Evolutionary conservation across 805 yeast species (phyloP).

Genomic region (Yarrowia phangngaensis): DNA sequence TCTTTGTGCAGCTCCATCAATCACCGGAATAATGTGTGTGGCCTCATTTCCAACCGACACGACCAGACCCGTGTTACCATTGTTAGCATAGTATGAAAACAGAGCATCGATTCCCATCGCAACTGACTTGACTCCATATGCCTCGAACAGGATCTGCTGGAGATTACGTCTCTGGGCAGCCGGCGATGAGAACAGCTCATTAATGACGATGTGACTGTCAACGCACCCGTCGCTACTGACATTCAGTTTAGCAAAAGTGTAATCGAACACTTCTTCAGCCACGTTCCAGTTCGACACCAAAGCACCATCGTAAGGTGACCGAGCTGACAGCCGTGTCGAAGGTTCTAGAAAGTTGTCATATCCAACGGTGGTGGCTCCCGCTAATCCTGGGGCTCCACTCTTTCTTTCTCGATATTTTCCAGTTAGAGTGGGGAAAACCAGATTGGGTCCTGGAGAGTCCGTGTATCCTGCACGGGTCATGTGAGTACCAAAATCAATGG

Average conservation of each 20-base stretch:
- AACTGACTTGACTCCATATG: slow-evolving; percentile 68
- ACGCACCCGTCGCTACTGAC: slow-evolving; percentile 54
- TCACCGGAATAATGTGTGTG: slow-evolving; percentile 76
- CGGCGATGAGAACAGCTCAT: slow-evolving; percentile 73
- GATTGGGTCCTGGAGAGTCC: slow-evolving; percentile 43
- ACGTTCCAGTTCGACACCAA: slow-evolving; percentile 90
- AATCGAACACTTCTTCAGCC: slow-evolving; percentile 77
- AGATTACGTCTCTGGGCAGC: slow-evolving; percentile 64
- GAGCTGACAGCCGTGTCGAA: slow-evolving; percentile 61
- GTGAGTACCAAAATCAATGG: slow-evolving; percentile 78
- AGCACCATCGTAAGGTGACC: slow-evolving; percentile 82
- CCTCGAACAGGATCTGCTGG: slow-evolving; percentile 83
- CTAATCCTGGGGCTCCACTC: slow-evolving; percentile 42
- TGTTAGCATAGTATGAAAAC: slow-evolving; percentile 68
- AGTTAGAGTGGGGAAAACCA: slow-evolving; percentile 62
- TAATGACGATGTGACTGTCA: slow-evolving; percentile 74
- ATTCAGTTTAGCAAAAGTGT: slow-evolving; percentile 73
- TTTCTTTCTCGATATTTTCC: slow-evolving; percentile 79
- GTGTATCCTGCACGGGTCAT: slow-evolving; percentile 43
- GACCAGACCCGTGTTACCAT: slow-evolving; percentile 57
- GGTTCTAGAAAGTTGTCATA: slow-evolving; percentile 74
- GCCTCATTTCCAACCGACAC: slow-evolving; percentile 79
- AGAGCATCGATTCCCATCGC: slow-evolving; percentile 80
- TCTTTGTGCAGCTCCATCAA: slow-evolving; percentile 62
- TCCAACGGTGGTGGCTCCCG: slow-evolving; percentile 67